Evolutionary conservation across 371 early-diverging fungal genomes (phyloP).

Genomic region (Batrachochytrium dendrobatidis): DNA sequence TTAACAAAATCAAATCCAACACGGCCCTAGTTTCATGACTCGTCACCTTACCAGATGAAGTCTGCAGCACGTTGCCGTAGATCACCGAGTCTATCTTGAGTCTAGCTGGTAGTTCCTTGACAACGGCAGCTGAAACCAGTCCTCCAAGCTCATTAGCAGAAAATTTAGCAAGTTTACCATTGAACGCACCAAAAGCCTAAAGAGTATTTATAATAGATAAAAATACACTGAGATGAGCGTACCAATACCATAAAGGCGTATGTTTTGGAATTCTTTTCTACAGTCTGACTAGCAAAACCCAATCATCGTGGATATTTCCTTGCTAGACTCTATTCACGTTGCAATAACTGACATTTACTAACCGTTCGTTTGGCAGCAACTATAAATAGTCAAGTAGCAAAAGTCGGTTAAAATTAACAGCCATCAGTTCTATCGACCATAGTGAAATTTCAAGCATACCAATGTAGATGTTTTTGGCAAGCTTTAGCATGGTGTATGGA

Average conservation of each 20-base stretch:
- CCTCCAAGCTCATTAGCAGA: slow-evolving; percentile 89
- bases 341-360: neutral
- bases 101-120: slow-evolving; percentile 63
- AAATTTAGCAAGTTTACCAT: slow-evolving; percentile 75
- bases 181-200: slow-evolving; percentile 75
- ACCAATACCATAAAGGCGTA: neutral
- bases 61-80: slow-evolving; percentile 91
- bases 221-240: neutral
- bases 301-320: neutral
- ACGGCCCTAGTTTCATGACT: no score
- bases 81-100: slow-evolving; percentile 81
- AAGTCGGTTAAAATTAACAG: neutral
- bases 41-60: slow-evolving; percentile 48
- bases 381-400: neutral
- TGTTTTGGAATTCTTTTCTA: no score
- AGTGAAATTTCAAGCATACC: slow-evolving; percentile 6
- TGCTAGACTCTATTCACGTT: neutral
- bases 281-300: neutral
- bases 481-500: slow-evolving; percentile 4
- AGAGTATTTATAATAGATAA: neutral
- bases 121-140: slow-evolving; percentile 81
- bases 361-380: slow-evolving; percentile 43
- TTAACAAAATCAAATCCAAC: neutral
- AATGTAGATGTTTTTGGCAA: slow-evolving; percentile 19
- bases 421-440: neutral